These are phyloP conservation scores for Geranomyces variabilis DNA, from an alignment of 192 early-diverging fungal genomes.

Conservation along the genomic window DNA sequence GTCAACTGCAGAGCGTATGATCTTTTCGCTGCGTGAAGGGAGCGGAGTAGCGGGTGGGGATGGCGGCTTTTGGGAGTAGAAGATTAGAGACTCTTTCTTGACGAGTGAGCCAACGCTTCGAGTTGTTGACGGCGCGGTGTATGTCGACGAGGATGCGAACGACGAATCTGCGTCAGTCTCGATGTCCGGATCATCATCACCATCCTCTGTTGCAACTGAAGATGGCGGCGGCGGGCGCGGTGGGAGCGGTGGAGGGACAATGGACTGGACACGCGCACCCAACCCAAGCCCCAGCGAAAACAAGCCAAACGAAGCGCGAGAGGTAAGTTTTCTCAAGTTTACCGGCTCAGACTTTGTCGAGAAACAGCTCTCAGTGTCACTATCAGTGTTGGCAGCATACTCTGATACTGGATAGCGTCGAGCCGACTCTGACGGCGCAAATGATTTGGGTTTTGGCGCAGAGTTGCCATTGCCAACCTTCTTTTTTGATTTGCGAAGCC, in stretches of 20 bases:
- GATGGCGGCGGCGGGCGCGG: background rate
- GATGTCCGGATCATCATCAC: background rate
- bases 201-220: background rate
- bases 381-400: background rate
- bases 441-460: conserved; percentile 1
- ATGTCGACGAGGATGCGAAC: no score
- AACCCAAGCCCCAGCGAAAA: conserved; percentile 5
- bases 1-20: background rate
- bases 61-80: background rate
- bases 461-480: conserved; percentile 10
- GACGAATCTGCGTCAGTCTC: background rate
- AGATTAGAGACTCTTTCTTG: background rate
- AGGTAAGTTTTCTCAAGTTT: background rate
- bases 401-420: background rate
- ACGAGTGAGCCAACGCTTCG: background rate
- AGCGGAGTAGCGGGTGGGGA: background rate
- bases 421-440: background rate
- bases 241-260: conserved; percentile 8
- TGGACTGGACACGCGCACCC: background rate
- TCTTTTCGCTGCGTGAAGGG: background rate
- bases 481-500: conserved; percentile 2
- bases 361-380: background rate
- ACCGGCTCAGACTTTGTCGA: conserved; percentile 6
- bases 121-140: no score
- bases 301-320: background rate